Percentiles rank a stretch among this genome's conserved stretches.
These are phyloP conservation scores for Annulohypoxylon stygium DNA, from an alignment of 495 filamentous ascomycete species.

Conservation along the genomic window DNA sequence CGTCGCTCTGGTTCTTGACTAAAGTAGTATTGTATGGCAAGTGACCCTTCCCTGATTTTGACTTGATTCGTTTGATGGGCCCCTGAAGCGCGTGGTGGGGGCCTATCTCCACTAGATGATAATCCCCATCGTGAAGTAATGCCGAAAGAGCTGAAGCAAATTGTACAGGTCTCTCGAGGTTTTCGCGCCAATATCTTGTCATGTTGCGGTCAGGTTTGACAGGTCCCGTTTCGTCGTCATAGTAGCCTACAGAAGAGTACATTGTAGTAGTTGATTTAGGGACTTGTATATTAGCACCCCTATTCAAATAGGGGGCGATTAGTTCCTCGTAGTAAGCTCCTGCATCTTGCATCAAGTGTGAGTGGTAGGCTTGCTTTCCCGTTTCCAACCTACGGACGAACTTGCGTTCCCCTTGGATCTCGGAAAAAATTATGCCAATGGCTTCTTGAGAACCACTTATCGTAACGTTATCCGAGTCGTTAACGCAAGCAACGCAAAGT, in stretches of 20 bases:
- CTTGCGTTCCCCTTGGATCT: slow-evolving; percentile 48
- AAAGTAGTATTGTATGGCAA: slow-evolving; percentile 35
- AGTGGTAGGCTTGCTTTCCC: slow-evolving; percentile 60
- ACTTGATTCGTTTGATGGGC: slow-evolving; percentile 63
- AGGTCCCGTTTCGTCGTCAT: slow-evolving; percentile 15
- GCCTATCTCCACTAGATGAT: slow-evolving; percentile 70
- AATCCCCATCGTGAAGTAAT: slow-evolving; percentile 39
- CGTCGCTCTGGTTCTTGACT: slow-evolving; percentile 14
- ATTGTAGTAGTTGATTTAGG: neutral
- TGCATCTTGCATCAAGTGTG: slow-evolving; percentile 56
- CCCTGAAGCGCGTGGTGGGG: slow-evolving; percentile 72
- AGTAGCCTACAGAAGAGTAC: slow-evolving; percentile 20
- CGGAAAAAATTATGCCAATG: slow-evolving; percentile 50
- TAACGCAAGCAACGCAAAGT: slow-evolving; percentile 63
- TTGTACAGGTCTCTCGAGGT: slow-evolving; percentile 63
- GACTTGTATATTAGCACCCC: neutral
- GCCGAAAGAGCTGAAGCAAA: slow-evolving; percentile 54
- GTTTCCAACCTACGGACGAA: slow-evolving; percentile 53
- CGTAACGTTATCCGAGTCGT: slow-evolving; percentile 62
- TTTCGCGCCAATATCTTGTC: slow-evolving; percentile 60
- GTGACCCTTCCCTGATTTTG: slow-evolving; percentile 4
- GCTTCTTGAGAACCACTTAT: slow-evolving; percentile 58
- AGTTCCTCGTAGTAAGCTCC: slow-evolving; percentile 49
- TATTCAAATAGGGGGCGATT: slow-evolving; percentile 28
- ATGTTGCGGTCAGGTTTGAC: slow-evolving; percentile 39